phyloP scores from a whole-genome alignment of 1,139 yeast genomes.

The Suhomyces bokatorum region DNA sequence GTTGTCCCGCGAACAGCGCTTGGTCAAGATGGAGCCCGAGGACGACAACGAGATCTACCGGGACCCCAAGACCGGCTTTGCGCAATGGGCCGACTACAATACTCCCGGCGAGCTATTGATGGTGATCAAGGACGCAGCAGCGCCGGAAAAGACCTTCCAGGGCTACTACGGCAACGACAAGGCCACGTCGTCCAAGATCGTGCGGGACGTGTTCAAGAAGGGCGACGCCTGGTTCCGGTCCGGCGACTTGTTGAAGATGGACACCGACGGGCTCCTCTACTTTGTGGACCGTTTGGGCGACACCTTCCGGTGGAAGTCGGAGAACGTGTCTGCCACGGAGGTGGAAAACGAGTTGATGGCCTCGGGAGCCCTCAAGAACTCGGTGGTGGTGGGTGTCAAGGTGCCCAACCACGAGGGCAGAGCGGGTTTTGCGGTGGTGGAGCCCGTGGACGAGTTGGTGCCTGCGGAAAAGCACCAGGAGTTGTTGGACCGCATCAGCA shows the following conservation, averaged over 20 bases:
- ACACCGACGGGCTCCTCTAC: conserved; percentile 68
- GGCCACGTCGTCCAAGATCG: conserved; percentile 76
- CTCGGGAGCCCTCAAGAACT: conserved; percentile 55
- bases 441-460: conserved; percentile 42
- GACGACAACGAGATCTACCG: conserved; percentile 74
- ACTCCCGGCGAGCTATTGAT: conserved; percentile 90
- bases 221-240: conserved; percentile 94
- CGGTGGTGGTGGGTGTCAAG: conserved; percentile 86
- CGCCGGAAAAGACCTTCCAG: conserved; percentile 74
- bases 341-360: conserved; percentile 77
- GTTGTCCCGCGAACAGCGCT: conserved; percentile 55
- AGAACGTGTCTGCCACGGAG: conserved; percentile 91
- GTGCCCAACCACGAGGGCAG: conserved; percentile 92
- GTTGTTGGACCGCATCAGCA: conserved; percentile 32
- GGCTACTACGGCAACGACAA: conserved; percentile 83
- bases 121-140: conserved; percentile 65
- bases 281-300: conserved; percentile 95
- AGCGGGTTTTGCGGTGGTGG: conserved; percentile 85
- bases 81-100: conserved; percentile 35
- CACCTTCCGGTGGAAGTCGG: conserved; percentile 96
- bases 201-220: conserved; percentile 68
- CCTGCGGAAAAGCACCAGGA: conserved; percentile 28
- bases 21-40: conserved; percentile 79
- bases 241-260: conserved; percentile 79
- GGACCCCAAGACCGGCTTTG: conserved; percentile 68